A percentile compares a stretch with the other conserved stretches of the same genome.
Conservation (phyloP, 2,329 filamentous ascomycete genomes). For the Cytospora piceicola region DNA sequence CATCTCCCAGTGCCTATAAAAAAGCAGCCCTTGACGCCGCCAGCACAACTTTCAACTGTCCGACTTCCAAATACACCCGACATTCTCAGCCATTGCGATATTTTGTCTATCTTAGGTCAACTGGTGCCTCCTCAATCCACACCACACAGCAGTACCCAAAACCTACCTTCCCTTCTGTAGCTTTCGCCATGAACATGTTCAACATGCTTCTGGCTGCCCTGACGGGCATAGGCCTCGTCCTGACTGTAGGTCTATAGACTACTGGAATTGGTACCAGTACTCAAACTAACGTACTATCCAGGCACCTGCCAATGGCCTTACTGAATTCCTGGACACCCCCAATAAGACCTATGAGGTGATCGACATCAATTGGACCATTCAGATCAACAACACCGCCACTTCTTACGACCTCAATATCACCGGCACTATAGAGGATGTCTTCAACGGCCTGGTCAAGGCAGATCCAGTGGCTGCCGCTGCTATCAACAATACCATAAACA, state of each 20-base stretch:
- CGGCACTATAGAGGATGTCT: conserved; percentile 9
- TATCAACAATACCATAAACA: conserved; percentile 24
- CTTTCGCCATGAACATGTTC: background rate
- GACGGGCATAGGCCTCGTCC: background rate
- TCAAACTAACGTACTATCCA: background rate
- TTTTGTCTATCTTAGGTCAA: no score
- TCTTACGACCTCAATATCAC: conserved; percentile 11
- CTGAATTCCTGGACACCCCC: background rate
- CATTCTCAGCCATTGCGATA: background rate
- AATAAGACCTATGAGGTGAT: conserved; percentile 11
- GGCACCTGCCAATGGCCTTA: background rate
- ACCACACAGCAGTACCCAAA: background rate
- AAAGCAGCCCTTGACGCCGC: background rate
- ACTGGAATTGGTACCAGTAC: background rate
- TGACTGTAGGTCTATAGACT: background rate
- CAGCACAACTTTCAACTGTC: background rate
- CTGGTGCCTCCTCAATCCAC: background rate
- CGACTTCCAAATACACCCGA: background rate
- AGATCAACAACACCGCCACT: conserved; percentile 11
- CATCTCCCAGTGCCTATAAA: background rate
- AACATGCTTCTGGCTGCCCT: conserved; percentile 5
- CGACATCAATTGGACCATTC: conserved; percentile 4
- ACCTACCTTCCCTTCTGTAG: background rate
- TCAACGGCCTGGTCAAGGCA: background rate
- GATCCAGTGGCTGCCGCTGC: conserved; percentile 7